Conservation (phyloP, 805 yeast genomes). For the Monosporozyma aquatica region DNA sequence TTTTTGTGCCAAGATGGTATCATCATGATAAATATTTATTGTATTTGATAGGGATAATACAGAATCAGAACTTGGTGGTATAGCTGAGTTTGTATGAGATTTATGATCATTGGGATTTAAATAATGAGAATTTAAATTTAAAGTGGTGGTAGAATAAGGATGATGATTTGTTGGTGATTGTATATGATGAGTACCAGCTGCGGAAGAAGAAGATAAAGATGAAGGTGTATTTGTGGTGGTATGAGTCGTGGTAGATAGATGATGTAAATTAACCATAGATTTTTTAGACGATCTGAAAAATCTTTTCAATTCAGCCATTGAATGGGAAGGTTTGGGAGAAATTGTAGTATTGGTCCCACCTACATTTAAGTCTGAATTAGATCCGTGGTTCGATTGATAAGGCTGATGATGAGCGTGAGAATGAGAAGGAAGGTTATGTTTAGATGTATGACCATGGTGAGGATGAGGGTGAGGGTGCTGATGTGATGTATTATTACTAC, state of each 20-base stretch:
- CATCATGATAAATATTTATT: conserved; percentile 38
- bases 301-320: conserved; percentile 66
- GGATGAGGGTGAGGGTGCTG: conserved; percentile 2
- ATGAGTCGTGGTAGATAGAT: conserved; percentile 6
- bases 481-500: not conserved
- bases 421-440: too few species aligned
- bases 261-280: conserved; percentile 9
- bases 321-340: conserved; percentile 28
- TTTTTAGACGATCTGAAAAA: conserved; percentile 49
- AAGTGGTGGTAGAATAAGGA: conserved; percentile 11
- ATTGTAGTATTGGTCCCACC: conserved; percentile 3
- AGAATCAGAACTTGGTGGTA: conserved; percentile 31
- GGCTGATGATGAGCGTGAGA: not conserved
- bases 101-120: conserved; percentile 7
- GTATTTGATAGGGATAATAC: conserved; percentile 27
- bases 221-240: too few species aligned
- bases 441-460: conserved; percentile 2
- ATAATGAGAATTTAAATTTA: conserved; percentile 12
- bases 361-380: conserved; percentile 1
- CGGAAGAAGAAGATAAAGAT: not conserved
- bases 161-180: conserved; percentile 8
- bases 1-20: conserved; percentile 45
- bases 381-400: conserved; percentile 3
- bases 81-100: conserved; percentile 27
- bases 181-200: conserved; percentile 2